Conservation (phyloP, 2,329 filamentous ascomycete genomes). For the Sporothrix globosa region DNA sequence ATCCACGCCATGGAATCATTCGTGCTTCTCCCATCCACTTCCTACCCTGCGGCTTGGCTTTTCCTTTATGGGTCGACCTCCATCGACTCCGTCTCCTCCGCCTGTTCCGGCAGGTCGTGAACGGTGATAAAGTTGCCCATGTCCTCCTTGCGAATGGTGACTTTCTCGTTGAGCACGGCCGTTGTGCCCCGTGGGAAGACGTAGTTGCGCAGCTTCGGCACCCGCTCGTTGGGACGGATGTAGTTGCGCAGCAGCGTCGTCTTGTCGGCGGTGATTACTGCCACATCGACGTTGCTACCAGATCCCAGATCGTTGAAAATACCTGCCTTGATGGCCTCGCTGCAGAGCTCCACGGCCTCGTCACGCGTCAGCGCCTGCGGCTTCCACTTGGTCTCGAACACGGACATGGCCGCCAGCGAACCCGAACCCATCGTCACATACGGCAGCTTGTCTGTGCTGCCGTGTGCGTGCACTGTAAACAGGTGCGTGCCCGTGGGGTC, state of each 20-base stretch:
- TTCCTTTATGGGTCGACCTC: conserved; percentile 62
- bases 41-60: not conserved
- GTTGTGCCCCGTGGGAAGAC: conserved; percentile 90
- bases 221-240: conserved; percentile 89
- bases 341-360: conserved; percentile 78
- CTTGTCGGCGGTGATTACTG: conserved; percentile 93
- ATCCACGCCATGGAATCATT: conserved; percentile 7
- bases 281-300: conserved; percentile 95
- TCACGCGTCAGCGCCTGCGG: conserved; percentile 68
- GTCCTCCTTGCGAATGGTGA: conserved; percentile 84
- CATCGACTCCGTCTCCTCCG: conserved; percentile 66
- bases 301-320: conserved; percentile 99
- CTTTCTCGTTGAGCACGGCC: conserved; percentile 91
- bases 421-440: conserved; percentile 99
- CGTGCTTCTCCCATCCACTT: conserved; percentile 11
- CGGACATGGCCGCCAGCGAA: conserved; percentile 93
- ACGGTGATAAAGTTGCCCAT: conserved; percentile 93
- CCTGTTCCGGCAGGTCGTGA: conserved; percentile 69
- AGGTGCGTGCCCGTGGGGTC: conserved; percentile 94
- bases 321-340: conserved; percentile 90
- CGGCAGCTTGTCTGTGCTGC: conserved; percentile 96
- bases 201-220: conserved; percentile 91
- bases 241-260: conserved; percentile 91
- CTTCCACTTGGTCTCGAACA: conserved; percentile 98
- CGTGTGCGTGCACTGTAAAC: conserved; percentile 98